These are phyloP conservation scores for Exophiala bonariae DNA, from an alignment of 2,329 filamentous ascomycete species.

Conservation along the genomic window DNA sequence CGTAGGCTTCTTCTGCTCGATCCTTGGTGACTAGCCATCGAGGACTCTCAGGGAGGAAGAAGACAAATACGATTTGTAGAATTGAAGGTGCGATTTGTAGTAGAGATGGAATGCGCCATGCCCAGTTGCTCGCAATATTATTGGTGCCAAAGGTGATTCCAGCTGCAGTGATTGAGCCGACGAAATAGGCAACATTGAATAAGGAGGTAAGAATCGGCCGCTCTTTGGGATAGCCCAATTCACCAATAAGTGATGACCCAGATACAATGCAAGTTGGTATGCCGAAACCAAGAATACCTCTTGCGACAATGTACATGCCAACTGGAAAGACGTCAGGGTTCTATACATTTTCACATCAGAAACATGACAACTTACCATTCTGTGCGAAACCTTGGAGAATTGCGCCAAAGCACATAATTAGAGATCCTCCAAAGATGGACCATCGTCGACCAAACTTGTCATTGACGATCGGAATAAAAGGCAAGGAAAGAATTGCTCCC, in stretches of 20 bases:
- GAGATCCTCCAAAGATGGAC: conserved; percentile 57
- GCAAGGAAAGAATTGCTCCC: conserved; percentile 59
- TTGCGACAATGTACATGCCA: conserved; percentile 61
- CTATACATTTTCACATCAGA: no score
- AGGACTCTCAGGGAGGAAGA: conserved; percentile 28
- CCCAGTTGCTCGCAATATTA: conserved; percentile 40
- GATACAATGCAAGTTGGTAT: conserved; percentile 61
- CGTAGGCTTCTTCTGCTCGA: conserved; percentile 28
- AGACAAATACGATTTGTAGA: conserved; percentile 31
- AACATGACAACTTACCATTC: conserved; percentile 38
- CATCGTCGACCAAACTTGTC: conserved; percentile 57
- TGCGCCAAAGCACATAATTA: conserved; percentile 57
- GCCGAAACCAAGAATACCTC: conserved; percentile 62
- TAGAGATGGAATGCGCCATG: conserved; percentile 46
- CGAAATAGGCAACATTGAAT: conserved; percentile 61
- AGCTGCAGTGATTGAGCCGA: conserved; percentile 47
- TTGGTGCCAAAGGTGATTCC: conserved; percentile 44
- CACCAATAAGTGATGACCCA: conserved; percentile 59
- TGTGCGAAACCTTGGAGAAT: conserved; percentile 56
- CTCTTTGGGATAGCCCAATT: conserved; percentile 62
- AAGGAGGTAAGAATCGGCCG: conserved; percentile 60
- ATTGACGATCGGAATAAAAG: conserved; percentile 58
- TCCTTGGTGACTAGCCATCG: conserved; percentile 29
- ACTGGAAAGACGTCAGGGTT: conserved; percentile 40
- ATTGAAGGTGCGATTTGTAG: conserved; percentile 41